Conservation (phyloP, 2,329 filamentous ascomycete species). For the Neonectria punicea region DNA sequence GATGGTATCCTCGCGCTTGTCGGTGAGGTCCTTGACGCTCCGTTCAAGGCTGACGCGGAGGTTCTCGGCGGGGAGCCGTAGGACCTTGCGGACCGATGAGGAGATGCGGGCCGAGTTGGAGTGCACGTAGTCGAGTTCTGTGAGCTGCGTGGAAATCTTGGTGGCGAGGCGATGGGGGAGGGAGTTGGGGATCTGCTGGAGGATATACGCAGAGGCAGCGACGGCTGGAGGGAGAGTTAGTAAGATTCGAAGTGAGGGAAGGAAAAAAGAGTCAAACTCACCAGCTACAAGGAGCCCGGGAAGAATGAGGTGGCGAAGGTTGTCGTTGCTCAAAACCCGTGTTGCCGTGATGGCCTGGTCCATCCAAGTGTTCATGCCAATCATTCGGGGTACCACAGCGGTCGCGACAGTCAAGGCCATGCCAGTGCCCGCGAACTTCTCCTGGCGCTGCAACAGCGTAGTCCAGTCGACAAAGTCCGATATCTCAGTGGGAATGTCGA, state of each 20-base stretch:
- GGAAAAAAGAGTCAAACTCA: slow-evolving; percentile 60
- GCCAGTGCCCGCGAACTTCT: slow-evolving; percentile 93
- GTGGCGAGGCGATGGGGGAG: slow-evolving; percentile 85
- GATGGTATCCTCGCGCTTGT: slow-evolving; percentile 82
- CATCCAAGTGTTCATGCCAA: slow-evolving; percentile 89
- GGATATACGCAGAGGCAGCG: slow-evolving; percentile 80
- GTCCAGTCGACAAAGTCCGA: slow-evolving; percentile 94
- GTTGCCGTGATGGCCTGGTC: slow-evolving; percentile 85
- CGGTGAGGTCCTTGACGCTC: slow-evolving; percentile 83
- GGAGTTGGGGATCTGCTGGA: slow-evolving; percentile 88
- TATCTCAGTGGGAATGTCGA: slow-evolving; percentile 87
- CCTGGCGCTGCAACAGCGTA: slow-evolving; percentile 85
- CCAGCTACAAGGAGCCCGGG: slow-evolving; percentile 83
- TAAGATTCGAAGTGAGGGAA: background rate
- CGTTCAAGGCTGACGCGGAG: slow-evolving; percentile 85
- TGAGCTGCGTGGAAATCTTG: slow-evolving; percentile 85
- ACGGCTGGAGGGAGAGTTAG: slow-evolving; percentile 63
- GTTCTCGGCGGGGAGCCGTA: slow-evolving; percentile 87
- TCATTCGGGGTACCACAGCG: slow-evolving; percentile 81
- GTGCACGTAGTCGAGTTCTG: slow-evolving; percentile 91
- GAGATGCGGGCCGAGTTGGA: slow-evolving; percentile 87
- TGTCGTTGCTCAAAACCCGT: slow-evolving; percentile 84
- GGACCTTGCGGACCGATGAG: slow-evolving; percentile 85
- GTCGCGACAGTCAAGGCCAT: slow-evolving; percentile 94
- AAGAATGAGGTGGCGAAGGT: slow-evolving; percentile 81